Percentiles rank a stretch among this genome's conserved stretches.
Conservation (phyloP, 331 rosid species). For the Prunus yedoensis region DNA sequence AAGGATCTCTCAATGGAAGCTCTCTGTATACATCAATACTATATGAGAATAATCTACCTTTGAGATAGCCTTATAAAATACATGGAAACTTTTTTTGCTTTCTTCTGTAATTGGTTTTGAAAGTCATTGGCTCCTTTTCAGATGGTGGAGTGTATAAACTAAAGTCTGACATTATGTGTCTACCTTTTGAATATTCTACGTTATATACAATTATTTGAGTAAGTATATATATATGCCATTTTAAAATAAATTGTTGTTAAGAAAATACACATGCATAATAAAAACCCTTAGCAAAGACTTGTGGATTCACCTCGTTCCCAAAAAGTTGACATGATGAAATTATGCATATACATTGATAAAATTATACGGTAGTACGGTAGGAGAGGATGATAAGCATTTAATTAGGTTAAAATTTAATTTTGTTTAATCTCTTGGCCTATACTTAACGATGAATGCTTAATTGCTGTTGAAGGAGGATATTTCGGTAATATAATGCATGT, state of each 20-base stretch:
- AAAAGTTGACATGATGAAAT: not conserved
- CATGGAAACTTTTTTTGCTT: too few species aligned
- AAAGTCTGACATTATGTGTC: too few species aligned
- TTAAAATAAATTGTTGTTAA: not conserved
- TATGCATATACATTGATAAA: not conserved
- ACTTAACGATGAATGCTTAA: not conserved
- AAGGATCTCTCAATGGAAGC: too few species aligned
- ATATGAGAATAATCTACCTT: too few species aligned
- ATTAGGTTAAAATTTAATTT: not conserved
- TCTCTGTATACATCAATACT: too few species aligned
- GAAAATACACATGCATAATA: not conserved
- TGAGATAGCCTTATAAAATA: too few species aligned
- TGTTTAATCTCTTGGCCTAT: not conserved
- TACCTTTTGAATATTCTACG: too few species aligned
- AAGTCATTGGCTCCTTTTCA: too few species aligned
- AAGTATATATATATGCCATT: too few species aligned
- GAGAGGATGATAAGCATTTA: not conserved
- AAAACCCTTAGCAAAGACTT: not conserved
- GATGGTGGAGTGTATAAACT: too few species aligned
- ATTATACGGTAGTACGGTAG: not conserved
- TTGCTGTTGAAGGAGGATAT: not conserved
- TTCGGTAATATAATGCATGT: slow-evolving; percentile 1
- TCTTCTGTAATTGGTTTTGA: too few species aligned
- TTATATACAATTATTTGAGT: too few species aligned
- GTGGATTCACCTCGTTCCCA: not conserved